These are phyloP conservation scores for Kwoniella botswanensis DNA, from an alignment of 768 basidiomycete species.

Conservation along the genomic window DNA sequence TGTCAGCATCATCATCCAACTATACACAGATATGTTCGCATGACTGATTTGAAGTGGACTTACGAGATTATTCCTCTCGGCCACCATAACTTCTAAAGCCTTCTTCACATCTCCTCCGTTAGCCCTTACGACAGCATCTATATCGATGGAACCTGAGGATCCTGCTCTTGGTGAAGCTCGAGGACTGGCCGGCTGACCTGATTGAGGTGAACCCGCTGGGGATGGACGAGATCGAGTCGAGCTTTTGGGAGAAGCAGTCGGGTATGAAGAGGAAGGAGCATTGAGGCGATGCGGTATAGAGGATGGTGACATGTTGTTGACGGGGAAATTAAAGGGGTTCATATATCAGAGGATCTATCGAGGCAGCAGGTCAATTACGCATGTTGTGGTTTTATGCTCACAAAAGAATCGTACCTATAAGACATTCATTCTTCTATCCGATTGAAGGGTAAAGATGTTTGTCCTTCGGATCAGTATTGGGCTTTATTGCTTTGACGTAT, in stretches of 20 bases:
- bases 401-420: not conserved
- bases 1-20: not conserved
- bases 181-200: conserved; percentile 27
- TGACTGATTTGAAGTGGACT: conserved; percentile 4
- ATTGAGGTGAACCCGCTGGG: conserved; percentile 30
- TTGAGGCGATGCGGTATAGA: conserved; percentile 28
- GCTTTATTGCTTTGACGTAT: not conserved
- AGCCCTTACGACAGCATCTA: conserved; percentile 41
- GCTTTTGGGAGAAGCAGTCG: conserved; percentile 14
- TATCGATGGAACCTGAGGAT: conserved; percentile 28
- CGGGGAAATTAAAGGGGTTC: too few species aligned
- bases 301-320: conserved; percentile 18
- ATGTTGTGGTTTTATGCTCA: not conserved
- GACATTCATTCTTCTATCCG: not conserved
- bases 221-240: conserved; percentile 22
- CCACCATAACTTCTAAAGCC: conserved; percentile 77
- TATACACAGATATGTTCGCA: not conserved
- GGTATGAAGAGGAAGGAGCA: conserved; percentile 2
- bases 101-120: conserved; percentile 44
- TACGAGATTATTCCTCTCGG: conserved; percentile 75
- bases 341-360: not conserved
- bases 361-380: not conserved
- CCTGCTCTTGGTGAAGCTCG: conserved; percentile 30
- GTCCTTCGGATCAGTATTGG: not conserved
- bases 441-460: not conserved